Evolutionary conservation across 768 basidiomycete genomes (phyloP), one percentile per base, ranked within the genome.

Genomic region (Rossbeevera mucosa): DNA sequence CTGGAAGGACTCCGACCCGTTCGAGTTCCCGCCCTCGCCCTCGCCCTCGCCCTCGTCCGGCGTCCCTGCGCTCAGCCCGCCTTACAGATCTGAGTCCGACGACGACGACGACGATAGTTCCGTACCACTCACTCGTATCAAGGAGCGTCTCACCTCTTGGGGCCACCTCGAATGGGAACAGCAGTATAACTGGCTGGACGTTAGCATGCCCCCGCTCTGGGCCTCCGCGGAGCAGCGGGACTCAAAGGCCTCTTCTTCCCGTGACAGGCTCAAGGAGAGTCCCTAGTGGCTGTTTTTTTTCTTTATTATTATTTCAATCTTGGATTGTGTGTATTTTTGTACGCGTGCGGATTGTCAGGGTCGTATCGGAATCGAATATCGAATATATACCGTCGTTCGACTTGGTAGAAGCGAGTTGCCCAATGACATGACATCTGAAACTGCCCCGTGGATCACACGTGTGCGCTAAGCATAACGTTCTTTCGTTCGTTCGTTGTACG

Each of bases 1-100:
- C 22, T 62, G 65, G 65, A 55, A 64, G 31, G 24, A 44, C 20
- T 20, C 30, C 6, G 50, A 53, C 28, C 62, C 59, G 14, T 55
- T 50, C 29, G 40, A 38, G 36, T 20, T 18, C 11, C 18, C 30
- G 18, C 24, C 44, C 1, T 64, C 65, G 4, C 59, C 64, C 16
- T 33, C 30, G 20, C 24, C 44, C 1, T 64, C 64, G 3, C 64
- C 64, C n/a, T n/a, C n/a, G n/a, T n/a, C n/a, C n/a, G n/a, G n/a
- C 0, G 16, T 47, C 5, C 20, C 46, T 7, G 30, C 11, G 20
- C 58, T 67, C 50, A 64, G 57, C n/a, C 62, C 63, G 13, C 58
- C 63, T n/a, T 20, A 46, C 57, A 26, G 54, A 50, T 14, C 21
- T 14, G 52, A 45, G 7, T 50, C 53, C 12, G 45, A 49, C 28